phyloP scores from a whole-genome alignment of 306 rosid species.

The Spatholobus suberectus region DNA sequence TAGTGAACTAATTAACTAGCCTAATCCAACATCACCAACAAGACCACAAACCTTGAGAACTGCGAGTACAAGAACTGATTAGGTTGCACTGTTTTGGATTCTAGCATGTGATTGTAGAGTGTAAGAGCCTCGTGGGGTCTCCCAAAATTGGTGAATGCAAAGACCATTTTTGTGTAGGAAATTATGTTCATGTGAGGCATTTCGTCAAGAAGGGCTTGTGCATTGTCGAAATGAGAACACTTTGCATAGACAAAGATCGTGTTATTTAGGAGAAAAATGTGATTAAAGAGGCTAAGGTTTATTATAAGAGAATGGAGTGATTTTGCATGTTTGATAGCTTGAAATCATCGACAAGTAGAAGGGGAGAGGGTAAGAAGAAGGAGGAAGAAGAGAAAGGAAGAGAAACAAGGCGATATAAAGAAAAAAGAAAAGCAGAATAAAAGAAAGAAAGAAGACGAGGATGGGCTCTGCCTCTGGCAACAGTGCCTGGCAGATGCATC shows the following conservation, averaged over 20 bases:
- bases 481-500: no score
- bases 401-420: no score
- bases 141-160: constrained; percentile 64
- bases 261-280: constrained; percentile 64
- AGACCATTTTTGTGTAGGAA: constrained; percentile 86
- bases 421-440: no score
- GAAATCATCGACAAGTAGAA: constrained; percentile 58
- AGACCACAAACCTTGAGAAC: constrained; percentile 82
- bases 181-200: constrained; percentile 64
- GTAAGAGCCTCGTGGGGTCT: constrained; percentile 61
- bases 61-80: constrained; percentile 78
- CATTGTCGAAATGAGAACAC: constrained; percentile 49
- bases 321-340: constrained; percentile 56
- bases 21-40: constrained; percentile 59
- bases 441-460: no score
- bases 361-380: no score
- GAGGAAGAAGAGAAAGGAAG: no score
- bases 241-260: constrained; percentile 59
- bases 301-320: constrained; percentile 65
- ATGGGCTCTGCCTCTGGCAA: no score
- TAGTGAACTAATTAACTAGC: constrained; percentile 63
- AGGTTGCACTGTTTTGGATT: constrained; percentile 55
- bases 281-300: constrained; percentile 56
- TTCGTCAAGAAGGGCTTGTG: constrained; percentile 72
- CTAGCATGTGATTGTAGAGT: constrained; percentile 57